Evolutionary conservation across 2,329 filamentous ascomycete genomes (phyloP).

Genomic region (Fusarium papillatum): DNA sequence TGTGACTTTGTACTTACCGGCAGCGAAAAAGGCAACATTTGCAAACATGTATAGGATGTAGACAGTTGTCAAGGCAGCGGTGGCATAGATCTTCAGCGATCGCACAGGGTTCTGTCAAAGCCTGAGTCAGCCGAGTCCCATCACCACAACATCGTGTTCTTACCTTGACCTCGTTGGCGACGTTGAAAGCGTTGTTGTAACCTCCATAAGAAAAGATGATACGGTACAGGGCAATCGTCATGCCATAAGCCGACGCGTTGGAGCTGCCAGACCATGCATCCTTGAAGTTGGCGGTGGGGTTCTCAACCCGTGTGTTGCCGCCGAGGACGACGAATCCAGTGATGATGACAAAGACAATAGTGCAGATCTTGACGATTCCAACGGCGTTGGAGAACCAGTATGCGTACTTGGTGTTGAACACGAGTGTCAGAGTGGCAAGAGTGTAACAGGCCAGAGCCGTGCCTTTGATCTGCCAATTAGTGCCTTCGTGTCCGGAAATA

Average conservation of each 20-base stretch:
- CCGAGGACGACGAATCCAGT: slow-evolving; percentile 72
- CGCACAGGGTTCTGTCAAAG: slow-evolving; percentile 66
- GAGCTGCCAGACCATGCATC: slow-evolving; percentile 1
- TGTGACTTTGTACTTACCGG: slow-evolving; percentile 27
- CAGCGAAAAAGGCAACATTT: slow-evolving; percentile 72
- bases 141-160: neutral
- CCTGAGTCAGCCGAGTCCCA: neutral
- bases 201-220: slow-evolving; percentile 71
- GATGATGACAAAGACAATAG: slow-evolving; percentile 58
- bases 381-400: slow-evolving; percentile 68
- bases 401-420: slow-evolving; percentile 67
- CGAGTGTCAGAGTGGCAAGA: slow-evolving; percentile 58
- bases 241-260: slow-evolving; percentile 45
- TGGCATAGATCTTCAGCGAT: slow-evolving; percentile 63
- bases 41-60: slow-evolving; percentile 68
- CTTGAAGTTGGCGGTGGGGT: slow-evolving; percentile 2
- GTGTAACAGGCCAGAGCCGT: slow-evolving; percentile 75
- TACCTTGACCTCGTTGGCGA: slow-evolving; percentile 67
- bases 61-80: slow-evolving; percentile 63
- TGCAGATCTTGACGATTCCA: slow-evolving; percentile 67
- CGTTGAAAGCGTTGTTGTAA: slow-evolving; percentile 72
- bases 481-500: slow-evolving; percentile 62
- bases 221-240: slow-evolving; percentile 65
- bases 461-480: slow-evolving; percentile 74
- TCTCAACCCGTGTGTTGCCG: slow-evolving; percentile 42